phyloP scores from a whole-genome alignment of 1,139 yeast genomes.

The Diutina catenulata region DNA sequence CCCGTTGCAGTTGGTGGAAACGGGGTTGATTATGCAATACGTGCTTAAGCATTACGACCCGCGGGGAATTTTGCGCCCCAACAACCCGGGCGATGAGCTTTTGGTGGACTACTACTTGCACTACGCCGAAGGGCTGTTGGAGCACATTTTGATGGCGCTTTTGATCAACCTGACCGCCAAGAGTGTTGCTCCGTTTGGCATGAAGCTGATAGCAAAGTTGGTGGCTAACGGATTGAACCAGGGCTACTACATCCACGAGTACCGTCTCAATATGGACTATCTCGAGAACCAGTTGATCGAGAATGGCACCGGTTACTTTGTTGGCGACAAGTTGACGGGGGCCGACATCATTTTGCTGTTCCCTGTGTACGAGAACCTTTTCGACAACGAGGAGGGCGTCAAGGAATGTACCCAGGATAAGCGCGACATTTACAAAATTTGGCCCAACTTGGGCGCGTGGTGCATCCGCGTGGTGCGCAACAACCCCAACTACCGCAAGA shows the following conservation, averaged over 20 bases:
- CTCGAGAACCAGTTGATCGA: conserved; percentile 27
- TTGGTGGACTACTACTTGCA: conserved; percentile 10
- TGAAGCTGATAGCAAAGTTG: conserved; percentile 10
- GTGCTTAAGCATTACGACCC: conserved; percentile 10
- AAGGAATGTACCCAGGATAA: conserved; percentile 24
- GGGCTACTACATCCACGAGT: conserved; percentile 11
- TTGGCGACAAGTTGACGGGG: conserved; percentile 41
- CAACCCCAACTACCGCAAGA: conserved; percentile 2
- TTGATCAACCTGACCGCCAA: conserved; percentile 10
- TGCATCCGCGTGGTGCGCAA: conserved; percentile 9
- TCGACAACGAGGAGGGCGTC: conserved; percentile 29
- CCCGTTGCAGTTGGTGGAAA: conserved; percentile 9
- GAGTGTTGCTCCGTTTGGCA: conserved; percentile 10
- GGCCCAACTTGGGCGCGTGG: conserved; percentile 27
- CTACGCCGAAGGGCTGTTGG: conserved; percentile 11
- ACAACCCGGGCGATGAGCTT: conserved; percentile 8
- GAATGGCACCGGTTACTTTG: conserved; percentile 38
- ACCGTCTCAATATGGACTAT: conserved; percentile 15
- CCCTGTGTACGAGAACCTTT: conserved; percentile 31
- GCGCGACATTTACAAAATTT: conserved; percentile 18
- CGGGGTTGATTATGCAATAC: conserved; percentile 10
- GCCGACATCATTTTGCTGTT: conserved; percentile 47
- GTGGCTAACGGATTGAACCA: conserved; percentile 10
- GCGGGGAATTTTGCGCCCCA: conserved; percentile 7
- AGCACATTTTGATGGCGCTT: conserved; percentile 10